Evolutionary conservation across 2,329 filamentous ascomycete genomes (phyloP).

Genomic region (Verticillium dahliae): DNA sequence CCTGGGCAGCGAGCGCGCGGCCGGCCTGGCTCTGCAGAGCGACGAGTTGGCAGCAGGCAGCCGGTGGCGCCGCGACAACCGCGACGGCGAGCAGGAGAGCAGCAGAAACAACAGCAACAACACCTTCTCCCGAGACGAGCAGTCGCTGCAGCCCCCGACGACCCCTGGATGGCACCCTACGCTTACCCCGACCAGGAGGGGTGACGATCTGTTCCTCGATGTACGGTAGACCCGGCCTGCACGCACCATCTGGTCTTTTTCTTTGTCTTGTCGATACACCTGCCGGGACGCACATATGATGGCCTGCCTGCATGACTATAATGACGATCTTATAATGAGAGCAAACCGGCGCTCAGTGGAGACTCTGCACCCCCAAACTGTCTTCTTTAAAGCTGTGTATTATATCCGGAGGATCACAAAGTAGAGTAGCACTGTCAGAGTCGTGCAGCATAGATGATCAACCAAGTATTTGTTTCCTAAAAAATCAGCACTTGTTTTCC

Average conservation of each 20-base stretch:
- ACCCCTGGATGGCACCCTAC: conserved; percentile 57
- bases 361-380: not conserved
- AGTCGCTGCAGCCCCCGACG: conserved; percentile 25
- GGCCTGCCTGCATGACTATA: not conserved
- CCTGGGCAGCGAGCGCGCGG: conserved; percentile 41
- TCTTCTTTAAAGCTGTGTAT: not conserved
- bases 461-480: not conserved
- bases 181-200: conserved; percentile 59
- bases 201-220: conserved; percentile 57
- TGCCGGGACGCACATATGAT: not conserved
- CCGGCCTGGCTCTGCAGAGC: conserved; percentile 32
- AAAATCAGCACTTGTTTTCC: not conserved
- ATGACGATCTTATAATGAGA: not conserved
- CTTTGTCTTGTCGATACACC: not conserved
- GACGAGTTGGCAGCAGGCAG: conserved; percentile 8
- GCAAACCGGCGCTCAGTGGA: not conserved
- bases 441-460: not conserved
- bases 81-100: conserved; percentile 1
- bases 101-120: not conserved
- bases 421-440: not conserved
- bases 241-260: not conserved
- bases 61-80: conserved; percentile 13
- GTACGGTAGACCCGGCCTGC: conserved; percentile 32
- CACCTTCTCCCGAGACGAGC: conserved; percentile 5
- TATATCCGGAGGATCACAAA: not conserved